These are phyloP conservation scores for Chrysoporthe deuterocubensis DNA, from an alignment of 2,329 filamentous ascomycete genomes.

Conservation along the genomic window DNA sequence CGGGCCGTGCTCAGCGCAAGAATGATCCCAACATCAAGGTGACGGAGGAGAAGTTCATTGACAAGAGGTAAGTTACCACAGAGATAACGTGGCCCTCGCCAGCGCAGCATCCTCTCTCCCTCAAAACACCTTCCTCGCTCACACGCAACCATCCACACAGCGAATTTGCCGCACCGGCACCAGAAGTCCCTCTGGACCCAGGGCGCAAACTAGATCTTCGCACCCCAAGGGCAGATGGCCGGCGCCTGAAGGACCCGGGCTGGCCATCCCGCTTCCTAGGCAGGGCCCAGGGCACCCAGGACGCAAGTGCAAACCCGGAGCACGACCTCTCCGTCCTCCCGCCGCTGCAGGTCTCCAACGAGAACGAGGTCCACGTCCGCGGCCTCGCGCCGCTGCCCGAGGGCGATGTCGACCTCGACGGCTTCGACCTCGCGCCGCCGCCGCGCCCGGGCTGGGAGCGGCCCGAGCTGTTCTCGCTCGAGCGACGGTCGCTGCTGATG, in stretches of 20 bases:
- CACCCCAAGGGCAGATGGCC: not conserved
- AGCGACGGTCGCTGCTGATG: constrained; percentile 66
- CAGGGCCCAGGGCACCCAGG: not conserved
- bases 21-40: not conserved
- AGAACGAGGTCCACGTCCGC: constrained; percentile 4
- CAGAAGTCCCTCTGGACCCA: constrained; percentile 1
- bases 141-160: not conserved
- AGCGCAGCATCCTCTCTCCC: too few relatives aligned
- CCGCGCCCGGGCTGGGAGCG: constrained; percentile 37
- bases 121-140: not conserved
- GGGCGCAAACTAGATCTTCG: not conserved
- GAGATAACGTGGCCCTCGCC: too few relatives aligned
- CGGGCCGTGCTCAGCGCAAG: not conserved
- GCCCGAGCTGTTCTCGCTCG: constrained; percentile 56
- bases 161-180: not conserved
- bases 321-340: not conserved
- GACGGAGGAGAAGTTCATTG: not conserved
- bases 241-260: not conserved
- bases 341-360: constrained; percentile 5
- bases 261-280: constrained; percentile 3
- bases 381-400: constrained; percentile 43
- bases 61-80: not conserved
- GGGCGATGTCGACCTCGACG: constrained; percentile 54
- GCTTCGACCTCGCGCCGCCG: constrained; percentile 54
- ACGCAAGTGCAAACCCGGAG: not conserved